These are phyloP conservation scores for Neonectria magnoliae DNA, from an alignment of 2,329 filamentous ascomycete species.

Conservation along the genomic window DNA sequence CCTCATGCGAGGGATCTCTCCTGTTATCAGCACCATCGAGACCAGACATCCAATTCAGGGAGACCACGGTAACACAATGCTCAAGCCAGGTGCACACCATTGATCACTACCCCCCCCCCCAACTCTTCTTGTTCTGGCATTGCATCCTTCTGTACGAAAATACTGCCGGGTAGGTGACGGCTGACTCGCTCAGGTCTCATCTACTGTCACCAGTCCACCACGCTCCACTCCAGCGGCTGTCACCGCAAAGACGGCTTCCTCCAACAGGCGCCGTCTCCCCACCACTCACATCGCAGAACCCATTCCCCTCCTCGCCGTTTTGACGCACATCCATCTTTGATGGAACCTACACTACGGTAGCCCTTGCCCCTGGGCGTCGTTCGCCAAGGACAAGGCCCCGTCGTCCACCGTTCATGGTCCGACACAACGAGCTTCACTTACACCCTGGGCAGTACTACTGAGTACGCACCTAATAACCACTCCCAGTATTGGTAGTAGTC, in stretches of 20 bases:
- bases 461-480: no score
- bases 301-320: not conserved
- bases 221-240: slow-evolving; percentile 5
- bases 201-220: not conserved
- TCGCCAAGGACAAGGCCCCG: slow-evolving; percentile 14
- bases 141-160: not conserved
- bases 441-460: not conserved
- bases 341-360: not conserved
- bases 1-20: not conserved
- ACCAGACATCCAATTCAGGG: no score
- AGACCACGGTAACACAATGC: no score
- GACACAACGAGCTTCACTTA: slow-evolving; percentile 21
- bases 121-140: no score
- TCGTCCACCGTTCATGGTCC: slow-evolving; percentile 22
- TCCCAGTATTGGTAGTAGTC: no score
- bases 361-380: slow-evolving; percentile 4
- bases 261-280: slow-evolving; percentile 4
- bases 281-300: slow-evolving; percentile 5
- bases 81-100: no score
- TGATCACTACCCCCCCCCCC: no score
- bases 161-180: not conserved
- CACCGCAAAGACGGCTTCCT: not conserved
- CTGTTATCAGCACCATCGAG: not conserved
- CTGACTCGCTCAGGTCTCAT: not conserved
- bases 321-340: slow-evolving; percentile 3